Evolutionary conservation across 441 rosid genomes (phyloP), one percentile per base, ranked within the genome.

Genomic region (Pelargonium cotyledonis): DNA sequence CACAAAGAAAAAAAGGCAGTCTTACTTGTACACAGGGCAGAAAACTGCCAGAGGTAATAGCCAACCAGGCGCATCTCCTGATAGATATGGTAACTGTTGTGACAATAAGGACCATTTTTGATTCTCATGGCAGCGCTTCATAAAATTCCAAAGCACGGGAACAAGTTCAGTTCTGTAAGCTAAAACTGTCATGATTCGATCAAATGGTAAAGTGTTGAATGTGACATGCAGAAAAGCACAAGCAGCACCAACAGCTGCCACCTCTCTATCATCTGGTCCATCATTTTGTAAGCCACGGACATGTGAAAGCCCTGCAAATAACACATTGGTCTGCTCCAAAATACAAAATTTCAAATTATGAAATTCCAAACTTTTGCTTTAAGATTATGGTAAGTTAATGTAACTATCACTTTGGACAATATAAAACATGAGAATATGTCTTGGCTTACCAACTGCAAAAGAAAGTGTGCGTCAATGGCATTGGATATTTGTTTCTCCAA

Each of bases 1-100:
- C 41, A 38, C 41, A 38, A 6, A 21, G 23, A 38, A 38, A 5
- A 7, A 40, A 40, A 40, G 41, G 75, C 58, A 78, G 43, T 71
- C 97, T 89, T 83, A 92, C 99, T 90, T 95, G 81, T 90, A 95
- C 62, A 95, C 89, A 63, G 99, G 99, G 77, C 99, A 95, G 73
- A 95, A 95, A 79, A 95, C 99, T 70, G 87, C 86, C 71, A 95
- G 83, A 65, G 98, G 98, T 68, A 95, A 76, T 47, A 95, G 86
- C 98, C 99, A 92, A 70, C 96, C 96, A 72, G 98, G 92, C 23
- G 84, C 88, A 83, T 95, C 98, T 72, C 85, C 89, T 46, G 92
- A 83, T 63, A 83, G 86, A 81, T 83, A 85, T 70, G 86, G 83
- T 66, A 84, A 76, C 67, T 75, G 82, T 76, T 78, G 87, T 61